A percentile compares a stretch with the other conserved stretches of the same genome.
phyloP scores from a whole-genome alignment of 2,329 filamentous ascomycete genomes.

The Talaromyces funiculosus region DNA sequence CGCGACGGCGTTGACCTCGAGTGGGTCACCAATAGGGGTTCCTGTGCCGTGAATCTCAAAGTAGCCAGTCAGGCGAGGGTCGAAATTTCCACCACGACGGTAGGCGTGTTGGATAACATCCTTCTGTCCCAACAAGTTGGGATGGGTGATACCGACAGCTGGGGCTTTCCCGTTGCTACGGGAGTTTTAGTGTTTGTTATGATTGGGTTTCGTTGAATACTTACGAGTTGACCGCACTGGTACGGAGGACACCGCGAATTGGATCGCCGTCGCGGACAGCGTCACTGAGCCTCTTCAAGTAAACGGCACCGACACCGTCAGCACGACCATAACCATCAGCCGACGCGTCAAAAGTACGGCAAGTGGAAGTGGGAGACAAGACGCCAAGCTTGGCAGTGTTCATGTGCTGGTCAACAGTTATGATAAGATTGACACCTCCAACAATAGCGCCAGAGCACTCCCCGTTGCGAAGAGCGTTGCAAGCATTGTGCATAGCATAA shows the following conservation, averaged over 20 bases:
- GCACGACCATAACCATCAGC: constrained; percentile 34
- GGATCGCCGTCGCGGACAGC: constrained; percentile 23
- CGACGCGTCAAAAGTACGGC: constrained; percentile 29
- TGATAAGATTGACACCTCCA: constrained; percentile 22
- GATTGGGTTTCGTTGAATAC: not conserved
- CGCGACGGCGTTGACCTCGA: constrained; percentile 15
- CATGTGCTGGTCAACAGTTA: constrained; percentile 18
- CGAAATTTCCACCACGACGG: constrained; percentile 27
- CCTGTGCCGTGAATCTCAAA: constrained; percentile 23
- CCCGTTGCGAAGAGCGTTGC: constrained; percentile 18
- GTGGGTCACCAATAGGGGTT: constrained; percentile 20
- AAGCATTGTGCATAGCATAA: constrained; percentile 37
- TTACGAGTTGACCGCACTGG: constrained; percentile 15
- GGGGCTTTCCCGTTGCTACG: constrained; percentile 11
- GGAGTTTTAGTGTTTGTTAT: not conserved
- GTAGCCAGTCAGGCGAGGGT: constrained; percentile 18
- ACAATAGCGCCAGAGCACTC: constrained; percentile 22
- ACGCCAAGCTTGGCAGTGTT: constrained; percentile 17
- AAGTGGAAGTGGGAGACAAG: constrained; percentile 29
- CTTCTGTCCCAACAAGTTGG: constrained; percentile 22
- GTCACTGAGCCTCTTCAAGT: constrained; percentile 27
- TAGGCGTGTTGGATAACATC: constrained; percentile 40
- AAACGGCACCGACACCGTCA: constrained; percentile 28
- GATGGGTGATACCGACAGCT: constrained; percentile 22
- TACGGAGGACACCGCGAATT: constrained; percentile 18